Percentiles rank a stretch among this genome's conserved stretches.
Conservation (phyloP, 108 stramenopile genomes). For the Schizochytrium sp. region DNA sequence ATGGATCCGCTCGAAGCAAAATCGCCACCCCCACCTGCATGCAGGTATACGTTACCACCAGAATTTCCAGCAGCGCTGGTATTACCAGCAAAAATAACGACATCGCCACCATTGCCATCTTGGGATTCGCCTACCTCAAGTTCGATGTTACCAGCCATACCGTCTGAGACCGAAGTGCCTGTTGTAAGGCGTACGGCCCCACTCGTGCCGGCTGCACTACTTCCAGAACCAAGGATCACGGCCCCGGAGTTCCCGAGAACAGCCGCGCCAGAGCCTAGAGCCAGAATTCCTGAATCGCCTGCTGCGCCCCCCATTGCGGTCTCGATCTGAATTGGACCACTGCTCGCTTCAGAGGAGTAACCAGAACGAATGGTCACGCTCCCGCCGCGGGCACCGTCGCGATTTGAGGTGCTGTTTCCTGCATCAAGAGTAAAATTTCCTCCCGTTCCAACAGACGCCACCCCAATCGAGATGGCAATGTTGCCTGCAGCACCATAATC, state of each 20-base stretch:
- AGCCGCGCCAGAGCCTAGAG: neutral
- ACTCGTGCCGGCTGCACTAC: neutral
- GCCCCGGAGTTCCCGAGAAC: neutral
- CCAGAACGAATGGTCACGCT: neutral
- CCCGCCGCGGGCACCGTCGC: neutral
- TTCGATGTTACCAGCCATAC: neutral
- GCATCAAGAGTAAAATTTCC: neutral
- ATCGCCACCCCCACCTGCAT: neutral
- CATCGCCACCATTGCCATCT: neutral
- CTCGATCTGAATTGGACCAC: neutral
- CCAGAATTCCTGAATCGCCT: neutral
- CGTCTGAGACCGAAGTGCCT: neutral
- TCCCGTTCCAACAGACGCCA: constrained; percentile 20
- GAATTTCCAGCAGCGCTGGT: neutral
- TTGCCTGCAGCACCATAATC: constrained; percentile 16
- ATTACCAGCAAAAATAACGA: neutral
- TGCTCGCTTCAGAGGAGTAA: neutral
- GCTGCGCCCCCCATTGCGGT: neutral
- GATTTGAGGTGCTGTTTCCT: neutral
- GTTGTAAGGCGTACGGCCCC: neutral
- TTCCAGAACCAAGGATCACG: neutral
- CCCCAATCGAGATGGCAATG: constrained; percentile 25
- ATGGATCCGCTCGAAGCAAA: neutral
- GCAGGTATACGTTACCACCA: neutral
- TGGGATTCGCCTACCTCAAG: neutral